These are phyloP conservation scores for Penicillium sclerotiorum DNA, from an alignment of 2,329 filamentous ascomycete genomes.

Conservation along the genomic window DNA sequence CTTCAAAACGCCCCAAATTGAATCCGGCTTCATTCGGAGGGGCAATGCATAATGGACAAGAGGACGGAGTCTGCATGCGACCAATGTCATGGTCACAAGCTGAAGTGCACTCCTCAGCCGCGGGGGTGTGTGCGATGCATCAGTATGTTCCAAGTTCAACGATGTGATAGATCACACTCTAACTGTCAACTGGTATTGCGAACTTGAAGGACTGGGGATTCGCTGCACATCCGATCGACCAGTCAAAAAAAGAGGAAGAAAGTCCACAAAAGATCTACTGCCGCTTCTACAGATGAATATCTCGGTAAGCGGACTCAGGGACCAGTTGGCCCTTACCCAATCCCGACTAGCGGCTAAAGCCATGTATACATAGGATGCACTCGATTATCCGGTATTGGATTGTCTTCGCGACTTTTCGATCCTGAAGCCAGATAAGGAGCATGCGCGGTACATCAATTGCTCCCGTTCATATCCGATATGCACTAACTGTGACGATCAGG, in stretches of 20 bases:
- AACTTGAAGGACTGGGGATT: conserved; percentile 5
- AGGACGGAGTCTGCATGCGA: conserved; percentile 7
- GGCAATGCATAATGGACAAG: conserved; percentile 4
- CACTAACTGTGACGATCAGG: background rate
- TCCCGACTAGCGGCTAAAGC: background rate
- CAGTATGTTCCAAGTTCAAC: conserved; percentile 5
- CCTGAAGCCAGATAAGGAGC: conserved; percentile 5
- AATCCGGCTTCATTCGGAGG: too few relatives aligned
- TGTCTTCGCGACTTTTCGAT: conserved; percentile 6
- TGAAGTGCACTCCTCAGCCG: conserved; percentile 8
- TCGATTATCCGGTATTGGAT: conserved; percentile 7
- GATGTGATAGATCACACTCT: background rate
- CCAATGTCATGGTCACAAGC: conserved; percentile 9
- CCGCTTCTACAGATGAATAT: background rate
- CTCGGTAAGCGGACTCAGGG: too few relatives aligned
- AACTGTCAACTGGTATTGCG: too few relatives aligned
- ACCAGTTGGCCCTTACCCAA: background rate
- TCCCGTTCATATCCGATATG: too few relatives aligned
- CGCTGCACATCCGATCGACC: conserved; percentile 7
- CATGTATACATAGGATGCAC: background rate
- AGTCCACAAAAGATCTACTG: background rate
- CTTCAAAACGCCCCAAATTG: too few relatives aligned
- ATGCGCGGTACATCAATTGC: background rate
- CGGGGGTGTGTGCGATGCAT: conserved; percentile 8
- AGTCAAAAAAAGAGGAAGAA: conserved; percentile 7